phyloP scores from a whole-genome alignment of 2,329 filamentous ascomycete species.

The Penicillium sp. region DNA sequence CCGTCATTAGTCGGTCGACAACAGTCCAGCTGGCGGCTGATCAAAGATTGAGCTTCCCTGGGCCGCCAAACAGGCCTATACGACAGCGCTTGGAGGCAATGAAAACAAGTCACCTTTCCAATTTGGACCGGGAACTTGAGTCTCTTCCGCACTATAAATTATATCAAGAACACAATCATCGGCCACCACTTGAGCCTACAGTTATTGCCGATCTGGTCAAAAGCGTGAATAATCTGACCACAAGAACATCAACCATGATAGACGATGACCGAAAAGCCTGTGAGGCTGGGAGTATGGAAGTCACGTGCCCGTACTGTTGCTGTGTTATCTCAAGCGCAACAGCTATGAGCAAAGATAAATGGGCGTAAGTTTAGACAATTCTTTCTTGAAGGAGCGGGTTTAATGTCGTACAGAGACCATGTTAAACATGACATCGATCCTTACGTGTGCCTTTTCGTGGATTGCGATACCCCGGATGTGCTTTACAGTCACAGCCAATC shows the following conservation, averaged over 20 bases:
- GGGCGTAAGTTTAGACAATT: slow-evolving; percentile 9
- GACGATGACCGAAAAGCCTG: not conserved
- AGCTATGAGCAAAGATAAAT: slow-evolving; percentile 6
- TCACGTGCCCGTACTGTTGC: slow-evolving; percentile 13
- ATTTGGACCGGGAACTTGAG: not conserved
- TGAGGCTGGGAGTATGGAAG: slow-evolving; percentile 13
- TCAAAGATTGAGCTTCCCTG: slow-evolving; percentile 9
- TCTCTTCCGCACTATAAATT: not conserved
- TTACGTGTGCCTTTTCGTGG: slow-evolving; percentile 11
- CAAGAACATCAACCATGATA: not conserved
- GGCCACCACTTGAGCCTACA: not conserved
- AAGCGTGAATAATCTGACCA: not conserved
- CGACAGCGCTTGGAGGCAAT: not conserved
- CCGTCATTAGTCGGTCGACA: slow-evolving; percentile 6
- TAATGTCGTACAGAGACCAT: not conserved
- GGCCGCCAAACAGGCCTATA: not conserved
- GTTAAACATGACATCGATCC: slow-evolving; percentile 12
- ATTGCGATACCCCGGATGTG: not conserved
- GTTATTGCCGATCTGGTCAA: not conserved
- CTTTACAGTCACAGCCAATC: slow-evolving; percentile 13
- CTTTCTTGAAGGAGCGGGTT: not conserved
- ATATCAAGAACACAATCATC: not conserved
- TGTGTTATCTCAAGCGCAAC: slow-evolving; percentile 8
- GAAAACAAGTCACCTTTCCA: not conserved
- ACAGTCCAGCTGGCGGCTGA: not conserved